Percentiles rank a stretch among this genome's conserved stretches.
Conservation (phyloP, 2,329 filamentous ascomycete species). For the Drechslerella stenobrocha region DNA sequence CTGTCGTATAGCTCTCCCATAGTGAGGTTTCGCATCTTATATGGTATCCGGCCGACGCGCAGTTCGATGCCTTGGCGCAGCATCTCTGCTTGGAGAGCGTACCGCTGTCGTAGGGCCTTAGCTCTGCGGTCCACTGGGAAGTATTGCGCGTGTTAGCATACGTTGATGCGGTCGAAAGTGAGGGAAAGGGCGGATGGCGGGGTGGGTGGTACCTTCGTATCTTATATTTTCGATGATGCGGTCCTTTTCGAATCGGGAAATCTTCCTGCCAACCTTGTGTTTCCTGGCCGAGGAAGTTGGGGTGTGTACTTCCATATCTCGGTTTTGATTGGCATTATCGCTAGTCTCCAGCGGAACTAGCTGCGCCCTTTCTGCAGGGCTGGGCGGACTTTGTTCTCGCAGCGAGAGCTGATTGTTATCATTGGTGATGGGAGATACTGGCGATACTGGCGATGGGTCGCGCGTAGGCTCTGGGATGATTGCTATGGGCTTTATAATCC, state of each 20-base stretch:
- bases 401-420: constrained; percentile 41
- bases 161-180: too few species aligned
- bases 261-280: constrained; percentile 17
- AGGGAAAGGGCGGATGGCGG: too few species aligned
- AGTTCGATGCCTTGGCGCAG: constrained; percentile 39
- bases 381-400: constrained; percentile 33
- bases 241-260: constrained; percentile 47
- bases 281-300: constrained; percentile 24
- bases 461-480: constrained; percentile 22
- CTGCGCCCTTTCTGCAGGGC: constrained; percentile 7
- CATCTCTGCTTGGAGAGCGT: constrained; percentile 42
- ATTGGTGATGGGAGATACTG: constrained; percentile 38
- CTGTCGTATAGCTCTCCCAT: constrained; percentile 45
- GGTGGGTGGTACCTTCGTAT: constrained; percentile 28
- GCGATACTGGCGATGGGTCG: constrained; percentile 29
- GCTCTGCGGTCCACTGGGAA: constrained; percentile 28
- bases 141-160: not conserved
- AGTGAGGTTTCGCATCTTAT: constrained; percentile 44
- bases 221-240: constrained; percentile 43
- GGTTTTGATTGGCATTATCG: not conserved
- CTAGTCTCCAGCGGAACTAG: constrained; percentile 12
- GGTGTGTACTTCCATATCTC: constrained; percentile 20
- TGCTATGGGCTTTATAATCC: constrained; percentile 13
- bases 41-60: constrained; percentile 34
- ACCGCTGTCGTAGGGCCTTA: constrained; percentile 35